These are phyloP conservation scores for Gloeophyllum trabeum DNA, from an alignment of 768 basidiomycete species.

Conservation along the genomic window DNA sequence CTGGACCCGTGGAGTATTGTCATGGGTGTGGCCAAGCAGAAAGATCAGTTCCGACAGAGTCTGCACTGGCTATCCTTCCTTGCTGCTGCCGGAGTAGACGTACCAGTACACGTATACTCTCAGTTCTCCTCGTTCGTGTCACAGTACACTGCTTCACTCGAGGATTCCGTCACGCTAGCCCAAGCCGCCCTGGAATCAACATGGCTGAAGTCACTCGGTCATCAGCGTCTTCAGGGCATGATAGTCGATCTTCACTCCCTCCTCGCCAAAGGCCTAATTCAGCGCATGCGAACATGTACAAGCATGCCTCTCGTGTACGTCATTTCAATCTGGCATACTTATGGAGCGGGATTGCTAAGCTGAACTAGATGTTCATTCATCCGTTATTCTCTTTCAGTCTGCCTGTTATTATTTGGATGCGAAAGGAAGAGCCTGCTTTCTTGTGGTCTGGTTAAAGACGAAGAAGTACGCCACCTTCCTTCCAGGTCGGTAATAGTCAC, in stretches of 20 bases:
- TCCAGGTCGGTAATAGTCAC: constrained; percentile 35
- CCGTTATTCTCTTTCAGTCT: constrained; percentile 47
- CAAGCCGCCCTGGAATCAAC: constrained; percentile 41
- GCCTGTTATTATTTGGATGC: constrained; percentile 58
- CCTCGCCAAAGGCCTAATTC: constrained; percentile 27
- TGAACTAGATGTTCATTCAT: constrained; percentile 36
- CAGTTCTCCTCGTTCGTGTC: constrained; percentile 32
- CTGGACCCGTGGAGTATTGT: constrained; percentile 49
- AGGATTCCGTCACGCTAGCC: constrained; percentile 37
- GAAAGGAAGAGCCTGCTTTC: constrained; percentile 35
- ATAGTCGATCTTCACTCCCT: constrained; percentile 37
- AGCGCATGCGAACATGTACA: constrained; percentile 20
- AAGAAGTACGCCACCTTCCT: constrained; percentile 39
- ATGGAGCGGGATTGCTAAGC: neutral
- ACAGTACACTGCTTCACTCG: constrained; percentile 26
- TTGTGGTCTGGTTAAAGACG: constrained; percentile 32
- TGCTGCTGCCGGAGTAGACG: constrained; percentile 52
- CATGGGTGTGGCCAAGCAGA: constrained; percentile 28
- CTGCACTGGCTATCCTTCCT: constrained; percentile 52
- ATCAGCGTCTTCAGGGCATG: constrained; percentile 43
- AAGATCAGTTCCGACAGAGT: constrained; percentile 32
- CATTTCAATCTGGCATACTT: neutral
- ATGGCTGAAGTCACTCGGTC: constrained; percentile 50
- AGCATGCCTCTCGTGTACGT: constrained; percentile 28
- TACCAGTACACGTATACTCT: constrained; percentile 39